A percentile compares a stretch with the other conserved stretches of the same genome.
Conservation (phyloP, 1,139 yeast genomes). For the Blastobotrys malaysiensis region DNA sequence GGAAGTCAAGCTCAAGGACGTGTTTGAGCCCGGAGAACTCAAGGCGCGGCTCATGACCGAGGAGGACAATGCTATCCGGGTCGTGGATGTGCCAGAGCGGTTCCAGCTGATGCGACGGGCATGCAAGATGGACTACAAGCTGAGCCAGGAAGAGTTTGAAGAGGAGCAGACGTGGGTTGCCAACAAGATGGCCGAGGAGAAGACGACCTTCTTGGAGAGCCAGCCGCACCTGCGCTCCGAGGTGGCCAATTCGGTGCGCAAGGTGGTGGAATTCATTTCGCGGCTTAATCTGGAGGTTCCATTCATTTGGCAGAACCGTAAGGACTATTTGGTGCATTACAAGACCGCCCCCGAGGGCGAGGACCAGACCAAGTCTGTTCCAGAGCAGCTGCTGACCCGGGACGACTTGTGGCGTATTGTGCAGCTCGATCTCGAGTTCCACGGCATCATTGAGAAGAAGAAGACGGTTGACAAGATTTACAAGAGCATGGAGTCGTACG, state of each 20-base stretch:
- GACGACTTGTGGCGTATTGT: slow-evolving; percentile 92
- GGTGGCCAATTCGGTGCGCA: slow-evolving; percentile 64
- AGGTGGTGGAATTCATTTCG: slow-evolving; percentile 72
- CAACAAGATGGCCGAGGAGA: slow-evolving; percentile 31
- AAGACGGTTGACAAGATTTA: slow-evolving; percentile 56
- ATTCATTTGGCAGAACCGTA: slow-evolving; percentile 92
- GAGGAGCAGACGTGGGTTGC: slow-evolving; percentile 79
- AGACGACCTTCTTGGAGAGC: slow-evolving; percentile 19
- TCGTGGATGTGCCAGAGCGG: slow-evolving; percentile 88
- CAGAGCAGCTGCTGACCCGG: slow-evolving; percentile 40
- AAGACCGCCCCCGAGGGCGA: slow-evolving; percentile 13
- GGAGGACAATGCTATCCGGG: slow-evolving; percentile 82
- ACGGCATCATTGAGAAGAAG: slow-evolving; percentile 74
- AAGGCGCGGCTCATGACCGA: slow-evolving; percentile 88
- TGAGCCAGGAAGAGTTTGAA: slow-evolving; percentile 61
- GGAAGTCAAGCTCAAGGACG: slow-evolving; percentile 66
- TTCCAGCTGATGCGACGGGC: slow-evolving; percentile 69
- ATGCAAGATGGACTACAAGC: slow-evolving; percentile 50
- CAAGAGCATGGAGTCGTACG: slow-evolving; percentile 49
- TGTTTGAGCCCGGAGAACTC: slow-evolving; percentile 90
- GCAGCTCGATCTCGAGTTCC: slow-evolving; percentile 81
- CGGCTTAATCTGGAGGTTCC: slow-evolving; percentile 87
- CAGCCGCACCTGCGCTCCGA: slow-evolving; percentile 49
- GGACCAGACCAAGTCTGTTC: slow-evolving; percentile 5
- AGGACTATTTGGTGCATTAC: slow-evolving; percentile 65